Conservation (phyloP, 139 green algal genomes). For the Pleodorina starrii region DNA sequence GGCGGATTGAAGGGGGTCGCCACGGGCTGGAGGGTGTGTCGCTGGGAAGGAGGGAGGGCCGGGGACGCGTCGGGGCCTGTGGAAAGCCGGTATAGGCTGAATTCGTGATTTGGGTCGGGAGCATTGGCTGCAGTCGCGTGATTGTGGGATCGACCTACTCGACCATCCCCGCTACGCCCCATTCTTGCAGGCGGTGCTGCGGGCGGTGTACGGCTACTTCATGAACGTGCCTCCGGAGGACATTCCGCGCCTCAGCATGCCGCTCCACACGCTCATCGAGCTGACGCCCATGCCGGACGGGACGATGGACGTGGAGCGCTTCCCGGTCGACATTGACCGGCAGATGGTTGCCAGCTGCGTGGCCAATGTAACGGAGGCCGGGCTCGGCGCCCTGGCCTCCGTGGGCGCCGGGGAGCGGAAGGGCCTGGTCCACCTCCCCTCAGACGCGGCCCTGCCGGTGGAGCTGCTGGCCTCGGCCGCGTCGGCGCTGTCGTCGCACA, state of each 20-base stretch:
- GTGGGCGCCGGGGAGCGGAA: background rate
- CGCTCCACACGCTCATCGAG: conserved; percentile 95
- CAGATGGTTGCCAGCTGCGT: background rate
- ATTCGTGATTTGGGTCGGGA: too few relatives aligned
- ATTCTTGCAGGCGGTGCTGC: conserved; percentile 76
- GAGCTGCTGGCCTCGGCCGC: background rate
- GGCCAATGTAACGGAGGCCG: too few relatives aligned
- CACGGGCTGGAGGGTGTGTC: too few relatives aligned
- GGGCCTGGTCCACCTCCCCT: background rate
- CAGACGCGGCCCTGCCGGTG: background rate
- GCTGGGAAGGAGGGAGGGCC: too few relatives aligned
- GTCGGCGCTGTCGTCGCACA: background rate
- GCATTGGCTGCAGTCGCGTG: too few relatives aligned
- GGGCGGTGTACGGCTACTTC: conserved; percentile 91
- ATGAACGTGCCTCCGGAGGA: conserved; percentile 56
- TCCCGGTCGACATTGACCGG: conserved; percentile 55
- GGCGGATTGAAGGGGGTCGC: too few relatives aligned
- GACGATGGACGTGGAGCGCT: conserved; percentile 80
- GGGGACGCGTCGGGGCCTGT: too few relatives aligned
- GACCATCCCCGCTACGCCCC: too few relatives aligned
- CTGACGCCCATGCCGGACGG: conserved; percentile 88
- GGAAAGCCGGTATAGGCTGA: too few relatives aligned
- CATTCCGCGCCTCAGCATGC: conserved; percentile 87
- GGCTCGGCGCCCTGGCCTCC: background rate
- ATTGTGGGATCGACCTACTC: too few relatives aligned